phyloP scores from a whole-genome alignment of 2,329 filamentous ascomycete genomes.

The Penicillium sp. region DNA sequence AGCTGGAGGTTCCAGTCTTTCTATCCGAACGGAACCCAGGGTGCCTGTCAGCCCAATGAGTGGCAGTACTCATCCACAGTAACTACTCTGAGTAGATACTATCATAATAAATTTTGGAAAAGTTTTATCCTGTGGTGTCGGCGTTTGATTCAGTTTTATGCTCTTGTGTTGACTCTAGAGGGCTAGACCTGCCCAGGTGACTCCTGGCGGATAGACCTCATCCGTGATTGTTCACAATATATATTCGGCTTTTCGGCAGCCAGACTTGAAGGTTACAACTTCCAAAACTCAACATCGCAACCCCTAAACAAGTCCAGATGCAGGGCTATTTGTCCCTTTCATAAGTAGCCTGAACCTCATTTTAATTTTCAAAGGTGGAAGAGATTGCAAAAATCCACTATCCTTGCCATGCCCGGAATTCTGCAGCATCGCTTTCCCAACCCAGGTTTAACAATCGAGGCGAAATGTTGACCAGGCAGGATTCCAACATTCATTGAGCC shows the following conservation, averaged over 20 bases:
- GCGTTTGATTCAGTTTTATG: neutral
- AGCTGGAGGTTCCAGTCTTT: too few species aligned
- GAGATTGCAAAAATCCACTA: too few species aligned
- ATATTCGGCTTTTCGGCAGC: neutral
- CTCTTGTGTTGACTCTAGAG: neutral
- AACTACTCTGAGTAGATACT: neutral
- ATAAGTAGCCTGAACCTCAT: too few species aligned
- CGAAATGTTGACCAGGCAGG: neutral
- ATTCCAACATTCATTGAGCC: neutral
- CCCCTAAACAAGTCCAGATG: neutral
- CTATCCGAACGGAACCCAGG: neutral
- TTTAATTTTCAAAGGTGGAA: too few species aligned
- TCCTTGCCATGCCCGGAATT: neutral
- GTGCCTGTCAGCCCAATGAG: neutral
- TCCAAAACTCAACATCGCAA: too few species aligned
- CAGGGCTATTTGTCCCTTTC: neutral
- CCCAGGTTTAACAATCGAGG: neutral
- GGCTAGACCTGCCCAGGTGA: neutral
- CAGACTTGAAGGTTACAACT: too few species aligned
- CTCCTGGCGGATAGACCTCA: neutral
- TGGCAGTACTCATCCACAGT: neutral
- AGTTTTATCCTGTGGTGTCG: neutral
- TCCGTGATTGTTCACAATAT: neutral
- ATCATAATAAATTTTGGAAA: neutral
- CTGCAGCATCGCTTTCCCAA: neutral